phyloP scores from a whole-genome alignment of 805 yeast species.

The Metschnikowia gruessii region DNA sequence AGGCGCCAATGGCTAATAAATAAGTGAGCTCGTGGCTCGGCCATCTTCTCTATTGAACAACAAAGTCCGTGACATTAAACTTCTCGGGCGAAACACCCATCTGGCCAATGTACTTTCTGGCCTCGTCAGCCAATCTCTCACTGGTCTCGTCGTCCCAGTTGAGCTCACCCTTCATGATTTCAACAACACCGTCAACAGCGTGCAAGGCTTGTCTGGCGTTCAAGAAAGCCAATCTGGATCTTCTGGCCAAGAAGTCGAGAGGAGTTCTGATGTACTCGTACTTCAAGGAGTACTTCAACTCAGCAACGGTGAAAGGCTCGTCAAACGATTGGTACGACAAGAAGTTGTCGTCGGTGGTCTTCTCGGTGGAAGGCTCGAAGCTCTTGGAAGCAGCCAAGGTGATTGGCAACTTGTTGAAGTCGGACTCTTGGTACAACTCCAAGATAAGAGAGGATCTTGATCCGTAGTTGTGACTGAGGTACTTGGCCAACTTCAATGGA shows the following conservation, averaged over 20 bases:
- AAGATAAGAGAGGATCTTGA: constrained; percentile 80
- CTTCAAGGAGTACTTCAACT: constrained; percentile 73
- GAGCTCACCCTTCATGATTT: constrained; percentile 77
- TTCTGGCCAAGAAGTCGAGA: constrained; percentile 85
- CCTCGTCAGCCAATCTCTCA: constrained; percentile 48
- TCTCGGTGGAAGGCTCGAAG: constrained; percentile 30
- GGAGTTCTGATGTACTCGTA: constrained; percentile 89
- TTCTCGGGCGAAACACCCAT: constrained; percentile 48
- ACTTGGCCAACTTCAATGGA: constrained; percentile 72
- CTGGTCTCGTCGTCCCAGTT: constrained; percentile 66
- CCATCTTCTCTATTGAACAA: constrained; percentile 15
- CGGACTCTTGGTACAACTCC: constrained; percentile 49
- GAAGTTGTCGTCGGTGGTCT: constrained; percentile 29
- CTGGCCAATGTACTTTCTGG: constrained; percentile 57
- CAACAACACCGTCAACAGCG: constrained; percentile 82
- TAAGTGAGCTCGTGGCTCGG: constrained; percentile 1
- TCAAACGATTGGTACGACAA: constrained; percentile 53
- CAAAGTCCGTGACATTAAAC: constrained; percentile 21
- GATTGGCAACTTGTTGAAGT: constrained; percentile 60
- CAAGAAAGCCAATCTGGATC: constrained; percentile 89
- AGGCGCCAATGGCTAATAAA: constrained; percentile 8
- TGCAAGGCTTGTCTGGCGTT: constrained; percentile 79
- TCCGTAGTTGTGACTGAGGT: constrained; percentile 85
- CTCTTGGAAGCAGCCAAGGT: constrained; percentile 47
- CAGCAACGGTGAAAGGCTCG: constrained; percentile 89